Evolutionary conservation across 768 basidiomycete species (phyloP).

Genomic region (Termitomyces sp.): DNA sequence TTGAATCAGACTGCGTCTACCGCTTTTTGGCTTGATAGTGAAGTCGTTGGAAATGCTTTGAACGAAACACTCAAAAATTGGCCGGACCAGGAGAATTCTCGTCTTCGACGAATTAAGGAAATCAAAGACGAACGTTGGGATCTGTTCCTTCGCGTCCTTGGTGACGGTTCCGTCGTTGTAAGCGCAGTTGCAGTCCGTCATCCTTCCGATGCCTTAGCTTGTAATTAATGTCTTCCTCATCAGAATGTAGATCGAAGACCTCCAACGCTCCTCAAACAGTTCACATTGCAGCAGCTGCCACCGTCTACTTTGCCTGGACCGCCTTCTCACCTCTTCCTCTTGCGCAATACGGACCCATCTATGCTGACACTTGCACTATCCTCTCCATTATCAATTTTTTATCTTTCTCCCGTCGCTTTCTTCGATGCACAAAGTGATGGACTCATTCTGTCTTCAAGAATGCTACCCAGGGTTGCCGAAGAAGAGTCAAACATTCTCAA

Average conservation of each 20-base stretch:
- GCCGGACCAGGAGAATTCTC: slow-evolving; percentile 36
- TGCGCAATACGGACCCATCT: slow-evolving; percentile 39
- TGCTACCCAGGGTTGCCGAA: slow-evolving; percentile 29
- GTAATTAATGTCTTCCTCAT: neutral
- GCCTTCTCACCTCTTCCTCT: slow-evolving; percentile 47
- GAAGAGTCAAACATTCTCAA: slow-evolving; percentile 51
- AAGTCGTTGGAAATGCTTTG: slow-evolving; percentile 46
- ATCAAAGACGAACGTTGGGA: slow-evolving; percentile 74
- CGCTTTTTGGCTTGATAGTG: slow-evolving; percentile 68
- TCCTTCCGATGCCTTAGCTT: neutral
- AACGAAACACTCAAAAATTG: slow-evolving; percentile 31
- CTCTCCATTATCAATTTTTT: slow-evolving; percentile 58
- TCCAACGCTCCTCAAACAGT: slow-evolving; percentile 74
- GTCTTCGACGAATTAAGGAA: slow-evolving; percentile 46
- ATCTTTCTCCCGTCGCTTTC: slow-evolving; percentile 53
- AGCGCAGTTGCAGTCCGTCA: slow-evolving; percentile 68
- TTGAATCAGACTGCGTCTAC: slow-evolving; percentile 34
- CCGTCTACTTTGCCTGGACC: slow-evolving; percentile 40
- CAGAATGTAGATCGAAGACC: slow-evolving; percentile 89
- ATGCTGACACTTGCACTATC: slow-evolving; percentile 57
- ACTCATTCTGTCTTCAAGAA: slow-evolving; percentile 36
- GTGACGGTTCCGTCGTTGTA: slow-evolving; percentile 69
- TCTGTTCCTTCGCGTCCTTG: slow-evolving; percentile 65
- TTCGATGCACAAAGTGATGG: slow-evolving; percentile 56
- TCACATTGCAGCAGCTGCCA: slow-evolving; percentile 62